Base-by-base conservation (phyloP, 23 red algal species). In the Rhodosorus marinus region DNA sequence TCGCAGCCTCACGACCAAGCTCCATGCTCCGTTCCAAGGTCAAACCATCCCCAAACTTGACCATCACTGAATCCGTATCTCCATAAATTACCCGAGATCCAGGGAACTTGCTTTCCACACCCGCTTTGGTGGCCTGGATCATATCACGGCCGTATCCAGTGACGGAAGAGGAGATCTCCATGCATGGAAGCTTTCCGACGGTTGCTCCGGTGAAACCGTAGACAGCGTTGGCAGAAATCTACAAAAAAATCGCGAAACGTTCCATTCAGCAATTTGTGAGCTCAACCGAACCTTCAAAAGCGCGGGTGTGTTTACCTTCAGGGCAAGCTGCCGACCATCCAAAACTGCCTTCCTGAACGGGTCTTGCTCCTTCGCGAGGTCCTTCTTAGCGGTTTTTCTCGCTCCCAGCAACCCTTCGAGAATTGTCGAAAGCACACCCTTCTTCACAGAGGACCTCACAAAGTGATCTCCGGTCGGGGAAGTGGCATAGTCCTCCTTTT, bases 41-140 rank as follows among this genome's bases (percentile, higher is more conserved):
- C 20, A 80, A 33, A 35, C 51, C 67, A 3, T 55, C 61, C 22
- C 70, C 72, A 67, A 98, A 98, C 43, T 85, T 98, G 30, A 98
- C 72, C 90, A 98, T 98, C 5, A 98, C 79, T 30, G 90, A 98
- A 64, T 98, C 90, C 2, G 90, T 98, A 34, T 98, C 90, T 0
- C 90, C 90, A 50, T 98, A 98, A 29, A 98, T 84, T 6, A 98
- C 90, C 26, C 46, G 36, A 29, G 79, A 63, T 4, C 67, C 74
- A 34, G 81, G 81, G 40, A 82, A 98, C 26, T 62, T 34, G 34
- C 65, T 68, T 29, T 85, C 79, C 9, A 98, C 78, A 19, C 67
- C 62, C 5, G 29, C 29, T 29, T 74, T 73, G 21, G 90, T 98
- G 23, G 63, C 49, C 54, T 98, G 62, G 49, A 98, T 98, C 90